Percentiles rank a stretch among this genome's conserved stretches.
Conservation (phyloP, 2,329 filamentous ascomycete species). For the Fusarium xyrophilum region DNA sequence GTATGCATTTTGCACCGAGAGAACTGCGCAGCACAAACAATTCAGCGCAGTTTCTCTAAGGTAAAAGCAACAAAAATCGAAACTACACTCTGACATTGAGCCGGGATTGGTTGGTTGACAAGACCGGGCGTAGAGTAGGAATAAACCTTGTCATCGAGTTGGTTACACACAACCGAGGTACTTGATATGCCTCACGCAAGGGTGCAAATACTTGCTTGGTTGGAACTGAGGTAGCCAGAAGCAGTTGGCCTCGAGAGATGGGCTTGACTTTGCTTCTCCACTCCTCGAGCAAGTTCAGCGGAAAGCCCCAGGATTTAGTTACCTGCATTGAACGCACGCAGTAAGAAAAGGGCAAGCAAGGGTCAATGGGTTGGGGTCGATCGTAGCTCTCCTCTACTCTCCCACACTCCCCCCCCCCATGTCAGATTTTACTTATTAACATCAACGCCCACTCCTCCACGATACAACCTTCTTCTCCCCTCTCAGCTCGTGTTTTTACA, state of each 20-base stretch:
- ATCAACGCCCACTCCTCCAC: slow-evolving; percentile 16
- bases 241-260: slow-evolving; percentile 20
- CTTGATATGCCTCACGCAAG: slow-evolving; percentile 11
- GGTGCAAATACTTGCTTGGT: slow-evolving; percentile 27
- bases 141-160: slow-evolving; percentile 2
- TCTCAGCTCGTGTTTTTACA: neutral
- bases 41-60: slow-evolving; percentile 14
- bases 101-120: slow-evolving; percentile 20
- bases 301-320: neutral
- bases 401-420: neutral
- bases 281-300: slow-evolving; percentile 9
- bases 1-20: neutral
- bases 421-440: slow-evolving; percentile 34
- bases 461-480: neutral
- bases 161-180: slow-evolving; percentile 32
- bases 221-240: slow-evolving; percentile 25
- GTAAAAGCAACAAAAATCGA: slow-evolving; percentile 29
- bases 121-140: slow-evolving; percentile 3
- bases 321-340: neutral
- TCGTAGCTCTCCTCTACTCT: neutral
- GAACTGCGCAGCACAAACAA: neutral
- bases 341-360: neutral
- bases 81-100: slow-evolving; percentile 15
- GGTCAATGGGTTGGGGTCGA: slow-evolving; percentile 17
- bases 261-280: slow-evolving; percentile 24